Percentiles rank a stretch among this genome's conserved stretches.
These are phyloP conservation scores for Hansenula lynferdii DNA, from an alignment of 1,139 yeast species.

Conservation along the genomic window DNA sequence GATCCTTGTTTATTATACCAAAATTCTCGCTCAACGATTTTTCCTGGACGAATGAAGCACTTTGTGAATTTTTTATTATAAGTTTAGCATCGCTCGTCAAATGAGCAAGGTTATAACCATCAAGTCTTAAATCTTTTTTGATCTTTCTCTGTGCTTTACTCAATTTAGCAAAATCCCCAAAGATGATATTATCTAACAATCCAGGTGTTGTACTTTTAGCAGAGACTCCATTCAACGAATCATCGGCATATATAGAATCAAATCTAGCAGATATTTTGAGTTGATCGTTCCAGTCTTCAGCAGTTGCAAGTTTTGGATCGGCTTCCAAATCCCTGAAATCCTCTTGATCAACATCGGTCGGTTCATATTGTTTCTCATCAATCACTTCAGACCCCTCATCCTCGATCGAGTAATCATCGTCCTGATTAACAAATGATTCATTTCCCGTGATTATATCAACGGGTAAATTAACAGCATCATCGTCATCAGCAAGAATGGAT, in stretches of 20 bases:
- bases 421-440: constrained; percentile 23
- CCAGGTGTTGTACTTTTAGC: no score
- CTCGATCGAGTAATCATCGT: constrained; percentile 28
- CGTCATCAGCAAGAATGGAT: constrained; percentile 11
- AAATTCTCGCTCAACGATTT: constrained; percentile 11
- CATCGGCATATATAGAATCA: constrained; percentile 43
- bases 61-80: constrained; percentile 10
- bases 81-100: constrained; percentile 22
- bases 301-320: constrained; percentile 39
- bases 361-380: constrained; percentile 67
- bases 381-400: constrained; percentile 34
- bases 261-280: constrained; percentile 51
- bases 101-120: constrained; percentile 20
- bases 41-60: constrained; percentile 6
- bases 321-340: constrained; percentile 39
- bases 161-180: constrained; percentile 41
- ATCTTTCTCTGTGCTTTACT: constrained; percentile 23
- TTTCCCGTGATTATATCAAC: constrained; percentile 14
- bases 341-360: constrained; percentile 37
- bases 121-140: constrained; percentile 23
- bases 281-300: constrained; percentile 63
- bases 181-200: constrained; percentile 43
- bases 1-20: constrained; percentile 5
- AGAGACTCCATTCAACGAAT: constrained; percentile 11
- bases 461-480: constrained; percentile 23